Base-by-base conservation (phyloP, 805 yeast species). In the Kluyveromyces dobzhanskii region DNA sequence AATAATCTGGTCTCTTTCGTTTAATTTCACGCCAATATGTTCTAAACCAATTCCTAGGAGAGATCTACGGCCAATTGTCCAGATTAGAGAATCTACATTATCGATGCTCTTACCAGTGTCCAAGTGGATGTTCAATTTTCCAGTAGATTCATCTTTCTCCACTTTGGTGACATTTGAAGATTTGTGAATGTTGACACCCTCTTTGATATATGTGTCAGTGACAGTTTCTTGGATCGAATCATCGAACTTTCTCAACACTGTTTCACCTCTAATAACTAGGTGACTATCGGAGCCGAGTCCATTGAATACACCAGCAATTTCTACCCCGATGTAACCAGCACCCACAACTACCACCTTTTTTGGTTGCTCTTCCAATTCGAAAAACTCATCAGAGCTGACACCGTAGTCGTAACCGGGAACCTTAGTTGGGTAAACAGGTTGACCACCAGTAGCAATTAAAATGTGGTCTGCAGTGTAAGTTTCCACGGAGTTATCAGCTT, bases 301-400 rank as follows among this genome's bases (percentile, higher is more conserved):
- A 48, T 84, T 73, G 76, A 92, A 90, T 32, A 92, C 87, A 46
- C 98, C 98, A 5, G 97, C 83, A 37, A 92, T 73, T 67, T 92
- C 99, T 35, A 87, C 82, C 42, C 95, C 97, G 59, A 92, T 92
- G 66, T 92, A 92, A 32, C 99, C 99, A 28, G 96, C 96, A 51
- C 99, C 99, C 10, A 92, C 95, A 44, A 92, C 72, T 1, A 94
- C 97, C 21, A 90, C 97, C 35, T 79, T 73, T 63, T 86, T 80
- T 37, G 99, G 98, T 65, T 88, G 97, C 35, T 65, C 56, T 44
- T 74, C 80, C 48, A 92, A 69, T 46, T 74, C 75, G 57, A 92
- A 92, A 61, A 92, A 92, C 0, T 95, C 95, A 60, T 92, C 95
- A 16, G 96, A 85, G 38, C 82, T 78, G 44, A 77, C 80, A 43